Evolutionary conservation across 371 early-diverging fungal species (phyloP).

Genomic region (Basidiobolus heterosporus): DNA sequence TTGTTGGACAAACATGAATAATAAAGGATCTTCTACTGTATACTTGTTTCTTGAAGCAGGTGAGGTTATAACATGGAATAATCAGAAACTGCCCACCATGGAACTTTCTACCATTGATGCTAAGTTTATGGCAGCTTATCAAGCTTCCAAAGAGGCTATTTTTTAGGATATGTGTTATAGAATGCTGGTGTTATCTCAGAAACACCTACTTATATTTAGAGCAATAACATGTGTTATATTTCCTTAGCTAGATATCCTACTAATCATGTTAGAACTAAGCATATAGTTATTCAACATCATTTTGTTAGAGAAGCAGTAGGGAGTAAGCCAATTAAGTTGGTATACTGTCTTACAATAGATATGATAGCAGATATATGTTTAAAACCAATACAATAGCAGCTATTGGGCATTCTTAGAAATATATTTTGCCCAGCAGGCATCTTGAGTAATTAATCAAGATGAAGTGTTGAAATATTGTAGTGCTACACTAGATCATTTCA

Average conservation of each 20-base stretch:
- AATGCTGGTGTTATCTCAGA: not conserved
- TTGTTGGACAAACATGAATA: constrained; percentile 1
- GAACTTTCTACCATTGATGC: constrained; percentile 11
- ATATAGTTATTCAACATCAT: not conserved
- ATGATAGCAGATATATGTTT: constrained; percentile 8
- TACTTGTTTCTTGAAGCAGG: constrained; percentile 2
- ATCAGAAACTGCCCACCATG: constrained; percentile 4
- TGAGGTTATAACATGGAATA: constrained; percentile 5
- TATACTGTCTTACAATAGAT: constrained; percentile 3
- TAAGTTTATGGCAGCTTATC: constrained; percentile 4
- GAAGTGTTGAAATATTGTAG: too few relatives aligned
- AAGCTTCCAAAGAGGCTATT: constrained; percentile 5
- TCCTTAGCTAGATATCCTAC: not conserved
- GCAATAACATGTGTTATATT: not conserved
- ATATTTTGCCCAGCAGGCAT: not conserved
- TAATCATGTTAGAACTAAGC: not conserved
- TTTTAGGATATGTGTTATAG: not conserved
- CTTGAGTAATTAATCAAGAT: too few relatives aligned
- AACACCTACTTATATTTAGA: not conserved
- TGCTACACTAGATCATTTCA: too few relatives aligned
- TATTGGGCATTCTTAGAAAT: not conserved
- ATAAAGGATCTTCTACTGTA: constrained; percentile 4
- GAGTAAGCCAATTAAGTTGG: not conserved
- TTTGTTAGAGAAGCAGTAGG: not conserved
- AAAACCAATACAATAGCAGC: not conserved